Base-by-base conservation (phyloP, 2,329 filamentous ascomycete genomes). In the Calonectria pseudoreteaudii region DNA sequence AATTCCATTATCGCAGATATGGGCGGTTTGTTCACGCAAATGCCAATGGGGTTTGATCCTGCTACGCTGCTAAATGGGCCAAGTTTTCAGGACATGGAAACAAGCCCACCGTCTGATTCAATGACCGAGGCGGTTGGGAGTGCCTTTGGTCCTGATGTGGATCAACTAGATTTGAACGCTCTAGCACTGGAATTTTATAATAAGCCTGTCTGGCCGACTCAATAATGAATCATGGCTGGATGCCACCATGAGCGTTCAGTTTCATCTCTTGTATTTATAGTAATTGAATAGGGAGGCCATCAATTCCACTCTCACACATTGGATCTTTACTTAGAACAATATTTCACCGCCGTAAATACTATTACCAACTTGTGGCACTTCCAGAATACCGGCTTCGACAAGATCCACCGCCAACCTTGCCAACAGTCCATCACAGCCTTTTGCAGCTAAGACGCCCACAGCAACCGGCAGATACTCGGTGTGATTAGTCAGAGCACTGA, bases 381-480 rank as follows among this genome's bases (percentile, higher is more conserved):
- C n/a, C 38, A 62, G 36, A 9, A 69, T 49, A 2, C 53, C 66
- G 18, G 30, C 52, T 20, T 56, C 52, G 4, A 36, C 28, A 7
- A 60, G 66, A 26, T 60, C 66, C 28, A 44, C 34, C 10, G 66
- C 66, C 16, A 68, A 23, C 26, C 26, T 58, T n/a, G 38, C 66
- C 26, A 68, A 18, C 5, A 68, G 20, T 16, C 66, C 52, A 31
- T 68, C 66, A 60, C 66, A 60, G 3, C 50, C 66, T 26, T 60
- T 68, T 4, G 66, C 50, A 10, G 66, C 66, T 4, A 68, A 31
- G n/a, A 68, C 28, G 28, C 56, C 66, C 13, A 60, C 50, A 7
- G 36, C 20, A 8, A 68, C 66, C 3, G 66, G 66, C 6, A 68
- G n/a, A 36, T 34, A 60, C 20, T 68, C 66, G 7, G 23, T 49